Evolutionary conservation across 78 protist species (phyloP).

Genomic region (Dictyostelium discoideum): dicty_2.7 NC_007088.5:1478001-1478500

Average conservation of each 20-base stretch:
- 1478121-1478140: neutral
- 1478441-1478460: slow-evolving; percentile 72
- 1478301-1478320: slow-evolving; percentile 60
- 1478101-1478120: neutral
- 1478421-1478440: slow-evolving; percentile 49
- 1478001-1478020: neutral
- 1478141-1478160: slow-evolving; percentile 40
- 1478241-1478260: slow-evolving; percentile 39
- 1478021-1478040: neutral
- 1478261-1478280: slow-evolving; percentile 45
- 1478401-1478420: slow-evolving; percentile 45
- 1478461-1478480: slow-evolving; percentile 47
- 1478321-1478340: slow-evolving; percentile 11
- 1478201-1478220: slow-evolving; percentile 42
- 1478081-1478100: too few species aligned
- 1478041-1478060: neutral
- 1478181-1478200: slow-evolving; percentile 21
- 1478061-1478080: neutral
- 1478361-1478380: slow-evolving; percentile 67
- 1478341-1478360: slow-evolving; percentile 46
- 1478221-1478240: slow-evolving; percentile 38
- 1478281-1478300: slow-evolving; percentile 62
- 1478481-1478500: slow-evolving; percentile 68
- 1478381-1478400: slow-evolving; percentile 73
- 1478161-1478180: slow-evolving; percentile 44